Evolutionary conservation across 192 early-diverging fungal species (phyloP).

Genomic region (Coemansia sp.): DNA sequence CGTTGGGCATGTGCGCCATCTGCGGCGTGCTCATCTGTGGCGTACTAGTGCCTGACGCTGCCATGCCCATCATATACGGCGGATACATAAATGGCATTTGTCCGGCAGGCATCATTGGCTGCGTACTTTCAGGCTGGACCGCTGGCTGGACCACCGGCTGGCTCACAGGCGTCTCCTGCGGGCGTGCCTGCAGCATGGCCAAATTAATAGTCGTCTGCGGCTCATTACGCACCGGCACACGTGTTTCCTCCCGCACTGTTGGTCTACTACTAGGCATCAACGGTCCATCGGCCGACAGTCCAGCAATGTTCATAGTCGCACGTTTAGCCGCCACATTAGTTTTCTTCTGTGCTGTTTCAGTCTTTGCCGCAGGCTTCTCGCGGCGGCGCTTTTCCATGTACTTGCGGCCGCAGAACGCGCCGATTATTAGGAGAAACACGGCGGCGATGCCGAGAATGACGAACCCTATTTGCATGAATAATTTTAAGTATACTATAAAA

Average conservation of each 20-base stretch:
- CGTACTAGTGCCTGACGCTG: background rate
- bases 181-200: background rate
- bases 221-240: too few relatives aligned
- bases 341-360: too few relatives aligned
- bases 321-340: background rate
- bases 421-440: slow-evolving; percentile 1
- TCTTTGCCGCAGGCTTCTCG: background rate
- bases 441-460: slow-evolving; percentile 4
- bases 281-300: background rate
- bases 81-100: slow-evolving; percentile 1
- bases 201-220: background rate
- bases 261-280: background rate
- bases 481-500: slow-evolving; percentile 1
- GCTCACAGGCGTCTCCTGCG: too few relatives aligned
- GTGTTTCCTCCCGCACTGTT: too few relatives aligned
- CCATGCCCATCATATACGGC: slow-evolving; percentile 1
- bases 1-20: slow-evolving; percentile 1
- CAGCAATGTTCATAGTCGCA: background rate
- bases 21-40: background rate
- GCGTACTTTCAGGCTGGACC: background rate
- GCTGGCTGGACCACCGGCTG: too few relatives aligned
- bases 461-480: background rate
- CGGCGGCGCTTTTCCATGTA: background rate
- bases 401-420: background rate
- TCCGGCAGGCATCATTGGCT: background rate